phyloP scores from a whole-genome alignment of 2,329 filamentous ascomycete species.

The Penicillium italicum region DNA sequence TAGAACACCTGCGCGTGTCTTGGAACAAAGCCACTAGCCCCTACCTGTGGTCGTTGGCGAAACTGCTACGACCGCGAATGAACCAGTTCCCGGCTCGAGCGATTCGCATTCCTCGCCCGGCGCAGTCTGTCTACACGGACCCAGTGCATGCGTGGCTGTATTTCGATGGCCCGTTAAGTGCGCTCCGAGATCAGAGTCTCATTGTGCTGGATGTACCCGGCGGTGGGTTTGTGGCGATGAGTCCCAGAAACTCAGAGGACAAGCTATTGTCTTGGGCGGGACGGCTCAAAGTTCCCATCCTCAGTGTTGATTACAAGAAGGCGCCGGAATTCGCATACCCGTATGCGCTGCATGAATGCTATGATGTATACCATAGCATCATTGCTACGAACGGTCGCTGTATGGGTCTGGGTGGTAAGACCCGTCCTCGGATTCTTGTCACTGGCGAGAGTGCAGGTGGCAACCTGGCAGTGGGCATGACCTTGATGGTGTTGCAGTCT shows the following conservation, averaged over 20 bases:
- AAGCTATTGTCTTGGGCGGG: conserved; percentile 90
- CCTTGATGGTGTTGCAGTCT: conserved; percentile 84
- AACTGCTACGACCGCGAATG: conserved; percentile 70
- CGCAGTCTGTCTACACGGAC: conserved; percentile 75
- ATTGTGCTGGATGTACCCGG: conserved; percentile 87
- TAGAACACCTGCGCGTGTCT: conserved; percentile 85
- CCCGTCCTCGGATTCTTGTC: conserved; percentile 65
- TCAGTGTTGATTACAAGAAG: conserved; percentile 89
- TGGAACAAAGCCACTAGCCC: conserved; percentile 96
- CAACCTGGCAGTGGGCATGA: conserved; percentile 74
- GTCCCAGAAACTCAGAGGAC: conserved; percentile 89
- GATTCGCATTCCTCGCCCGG: conserved; percentile 78
- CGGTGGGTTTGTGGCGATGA: conserved; percentile 95
- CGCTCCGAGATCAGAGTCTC: conserved; percentile 70
- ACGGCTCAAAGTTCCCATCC: conserved; percentile 78
- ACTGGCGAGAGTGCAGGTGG: conserved; percentile 80
- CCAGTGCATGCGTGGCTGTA: conserved; percentile 87
- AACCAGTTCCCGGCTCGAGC: conserved; percentile 77
- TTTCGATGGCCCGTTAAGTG: conserved; percentile 80
- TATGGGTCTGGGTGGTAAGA: conserved; percentile 66
- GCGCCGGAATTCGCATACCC: conserved; percentile 82
- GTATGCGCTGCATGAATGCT: conserved; percentile 82
- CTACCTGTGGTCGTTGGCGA: conserved; percentile 71
- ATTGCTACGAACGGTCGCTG: conserved; percentile 69
- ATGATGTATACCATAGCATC: conserved; percentile 75